Evolutionary conservation across 257 asterid genomes (phyloP), one percentile per base, ranked within the genome.

Genomic region (Forsythia viridissima): DNA sequence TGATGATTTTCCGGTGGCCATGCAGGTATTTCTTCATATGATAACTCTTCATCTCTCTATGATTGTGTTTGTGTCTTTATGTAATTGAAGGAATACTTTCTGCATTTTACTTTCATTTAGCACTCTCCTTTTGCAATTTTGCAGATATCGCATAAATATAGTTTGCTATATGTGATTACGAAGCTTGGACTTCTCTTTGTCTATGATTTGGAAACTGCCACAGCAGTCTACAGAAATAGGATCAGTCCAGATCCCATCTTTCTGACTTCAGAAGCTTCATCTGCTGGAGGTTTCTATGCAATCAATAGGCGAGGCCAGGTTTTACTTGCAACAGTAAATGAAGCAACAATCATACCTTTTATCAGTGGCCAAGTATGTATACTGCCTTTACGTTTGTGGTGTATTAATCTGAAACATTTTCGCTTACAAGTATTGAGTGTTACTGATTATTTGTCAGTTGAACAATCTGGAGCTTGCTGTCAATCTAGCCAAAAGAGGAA

Each of bases 391-490:
- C 77, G 8, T 76, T 37, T 81, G 8, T 80, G 41, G 11, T 46
- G 65, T 41, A 37, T 74, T 52, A 63, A 77, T 71, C 16, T 41
- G 48, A 7, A 34, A 12, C 67, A 59, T 59, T 59, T 63, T 55
- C 42, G 3, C 59, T 36, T 57, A 20, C 65, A 59, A 75, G 20
- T 70, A 9, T 73, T 80, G 15, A 76, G 41, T 67, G 46, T 30
- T 79, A 44, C 76, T 76, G 75, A 67, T 79, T 78, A 70, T 44
- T 83, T 81, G 48, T 80, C 92, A 96, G 99, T 84, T 96, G 82
- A 96, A 94, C 85, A 96, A 96, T 87, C 92, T 96, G 89, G 99
- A 96, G 93, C 99, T 96, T 85, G 99, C 99, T 69, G 99, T 96
- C 76, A 96, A 87, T 85, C 97, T 96, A 77, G 98, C 99, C 76